Base-by-base conservation (phyloP, 495 filamentous ascomycete genomes). In the Hypoxylon fragiforme region DNA sequence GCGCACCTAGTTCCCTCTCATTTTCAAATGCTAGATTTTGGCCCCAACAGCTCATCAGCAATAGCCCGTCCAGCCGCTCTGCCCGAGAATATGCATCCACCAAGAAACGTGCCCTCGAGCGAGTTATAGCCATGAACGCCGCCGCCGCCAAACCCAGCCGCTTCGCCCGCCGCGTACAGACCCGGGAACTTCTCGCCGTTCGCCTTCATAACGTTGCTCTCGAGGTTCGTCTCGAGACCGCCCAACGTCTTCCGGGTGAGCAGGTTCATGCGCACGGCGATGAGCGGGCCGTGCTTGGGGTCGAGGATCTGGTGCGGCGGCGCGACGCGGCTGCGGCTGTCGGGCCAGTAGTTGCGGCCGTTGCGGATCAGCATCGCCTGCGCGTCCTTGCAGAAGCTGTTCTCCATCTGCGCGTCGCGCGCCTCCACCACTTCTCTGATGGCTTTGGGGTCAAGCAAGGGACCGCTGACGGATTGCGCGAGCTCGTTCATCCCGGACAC, bases 161-260 rank as follows among this genome's bases (percentile, higher is more conserved):
- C 75, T 63, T 81, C 78, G n/a, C 78, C 78, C 1, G 75, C 77
- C 0, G 78, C 77, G 36, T 79, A 81, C 38, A 81, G 37, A 0
- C 76, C 77, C 0, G 70, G 64, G 45, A 80, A 81, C 18, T 59
- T 36, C 21, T 60, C 67, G 8, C 74, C 76, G 36, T 75, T 66
- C 1, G 70, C 58, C 45, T 59, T 61, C 67, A 80, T 70, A 1
- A 76, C 78, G 12, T 77, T 70, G 45, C 74, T 77, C 40, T 69
- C 58, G 3, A 81, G 53, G 56, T 81, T 73, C 13, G 78, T 81
- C 69, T 81, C 76, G n/a, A 79, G 66, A 0, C 77, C 77, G 19
- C 77, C 77, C 1, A 81, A 70, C 12, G 76, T 78, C 68, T 79
- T 81, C 15, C 77, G 66, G 18, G 76, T 81, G 2, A 81, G 64